Percentiles rank a stretch among this genome's conserved stretches.
Conservation (phyloP, 345 rosid species). For the Crucihimalaya himalaica region DNA sequence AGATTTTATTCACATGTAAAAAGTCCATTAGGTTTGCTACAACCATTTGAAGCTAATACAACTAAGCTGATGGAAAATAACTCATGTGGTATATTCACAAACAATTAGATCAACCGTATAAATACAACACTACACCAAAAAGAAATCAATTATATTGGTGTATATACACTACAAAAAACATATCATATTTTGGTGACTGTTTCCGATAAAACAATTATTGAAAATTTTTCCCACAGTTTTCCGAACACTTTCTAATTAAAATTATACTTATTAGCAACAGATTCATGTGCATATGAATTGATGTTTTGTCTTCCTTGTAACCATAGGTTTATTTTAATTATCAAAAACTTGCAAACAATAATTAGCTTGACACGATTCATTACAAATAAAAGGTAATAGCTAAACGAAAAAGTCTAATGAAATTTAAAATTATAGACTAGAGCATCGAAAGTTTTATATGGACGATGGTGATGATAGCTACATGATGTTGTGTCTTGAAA, state of each 20-base stretch:
- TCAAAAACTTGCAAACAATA: not conserved
- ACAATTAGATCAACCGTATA: not conserved
- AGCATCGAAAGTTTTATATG: slow-evolving; percentile 5
- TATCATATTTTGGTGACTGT: too few relatives aligned
- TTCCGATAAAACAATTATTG: too few relatives aligned
- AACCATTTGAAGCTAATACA: not conserved
- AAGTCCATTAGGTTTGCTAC: not conserved
- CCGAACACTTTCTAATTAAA: too few relatives aligned
- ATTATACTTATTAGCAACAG: not conserved
- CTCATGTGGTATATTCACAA: not conserved
- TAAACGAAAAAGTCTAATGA: not conserved
- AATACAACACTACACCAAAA: not conserved
- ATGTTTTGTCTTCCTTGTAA: not conserved
- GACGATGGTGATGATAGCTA: slow-evolving; percentile 25
- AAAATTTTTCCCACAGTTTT: too few relatives aligned
- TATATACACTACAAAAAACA: too few relatives aligned
- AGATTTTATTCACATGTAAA: not conserved
- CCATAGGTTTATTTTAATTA: not conserved
- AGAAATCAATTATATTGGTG: not conserved
- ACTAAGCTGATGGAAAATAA: not conserved
- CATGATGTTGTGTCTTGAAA: slow-evolving; percentile 38
- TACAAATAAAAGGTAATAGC: not conserved
- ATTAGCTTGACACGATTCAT: not conserved
- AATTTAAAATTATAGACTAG: not conserved
- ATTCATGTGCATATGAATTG: slow-evolving; percentile 1